A percentile compares a stretch with the other conserved stretches of the same genome.
Evolutionary conservation across 1,284 basidiomycete genomes (phyloP).

Genomic region (Trichosporon sp.): DNA sequence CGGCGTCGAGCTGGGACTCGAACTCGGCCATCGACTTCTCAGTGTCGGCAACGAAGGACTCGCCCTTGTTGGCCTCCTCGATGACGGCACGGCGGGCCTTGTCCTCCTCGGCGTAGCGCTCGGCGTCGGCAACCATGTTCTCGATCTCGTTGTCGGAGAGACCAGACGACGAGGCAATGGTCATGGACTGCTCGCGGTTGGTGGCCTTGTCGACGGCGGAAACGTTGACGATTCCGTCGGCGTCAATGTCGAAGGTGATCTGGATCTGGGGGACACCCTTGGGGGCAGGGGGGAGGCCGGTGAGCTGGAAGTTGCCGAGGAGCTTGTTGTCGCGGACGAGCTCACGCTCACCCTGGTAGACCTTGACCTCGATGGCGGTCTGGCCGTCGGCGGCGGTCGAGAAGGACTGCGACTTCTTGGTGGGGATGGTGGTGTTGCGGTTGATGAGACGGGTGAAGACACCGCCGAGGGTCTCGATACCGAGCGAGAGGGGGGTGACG

Average conservation of each 20-base stretch:
- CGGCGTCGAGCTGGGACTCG: slow-evolving; percentile 89
- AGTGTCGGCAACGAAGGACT: slow-evolving; percentile 91
- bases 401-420: slow-evolving; percentile 98
- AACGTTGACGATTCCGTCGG: slow-evolving; percentile 98
- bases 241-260: slow-evolving; percentile 98
- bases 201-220: slow-evolving; percentile 97
- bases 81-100: slow-evolving; percentile 86
- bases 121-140: slow-evolving; percentile 93
- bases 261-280: slow-evolving; percentile 99
- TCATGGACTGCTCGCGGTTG: slow-evolving; percentile 85
- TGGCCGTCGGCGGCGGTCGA: slow-evolving; percentile 96
- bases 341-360: slow-evolving; percentile 98
- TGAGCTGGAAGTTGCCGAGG: slow-evolving; percentile 99
- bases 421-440: slow-evolving; percentile 98
- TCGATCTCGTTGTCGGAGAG: slow-evolving; percentile 96
- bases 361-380: slow-evolving; percentile 95
- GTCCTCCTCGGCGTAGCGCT: slow-evolving; percentile 88
- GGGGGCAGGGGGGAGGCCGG: slow-evolving; percentile 92
- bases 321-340: slow-evolving; percentile 92
- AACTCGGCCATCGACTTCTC: slow-evolving; percentile 97
- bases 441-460: slow-evolving; percentile 94
- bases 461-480: slow-evolving; percentile 95
- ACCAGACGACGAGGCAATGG: slow-evolving; percentile 90
- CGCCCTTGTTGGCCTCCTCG: slow-evolving; percentile 96
- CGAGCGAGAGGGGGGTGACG: slow-evolving; percentile 73